Evolutionary conservation across 1,284 basidiomycete genomes (phyloP).

Genomic region (Tilletiopsis washingtonensis): DNA sequence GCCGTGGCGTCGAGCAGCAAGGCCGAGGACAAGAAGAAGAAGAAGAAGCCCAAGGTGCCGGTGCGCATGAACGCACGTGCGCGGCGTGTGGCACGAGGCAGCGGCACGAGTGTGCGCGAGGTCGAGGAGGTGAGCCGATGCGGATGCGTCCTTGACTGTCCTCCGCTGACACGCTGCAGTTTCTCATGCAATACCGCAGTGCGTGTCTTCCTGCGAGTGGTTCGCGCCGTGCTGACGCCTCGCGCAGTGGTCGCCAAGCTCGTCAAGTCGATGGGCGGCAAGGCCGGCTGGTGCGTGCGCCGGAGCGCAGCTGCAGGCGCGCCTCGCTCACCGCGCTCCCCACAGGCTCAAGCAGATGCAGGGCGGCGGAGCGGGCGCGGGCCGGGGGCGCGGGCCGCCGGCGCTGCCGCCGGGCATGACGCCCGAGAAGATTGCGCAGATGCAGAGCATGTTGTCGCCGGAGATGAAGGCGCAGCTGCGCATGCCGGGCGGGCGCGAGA

Average conservation of each 20-base stretch:
- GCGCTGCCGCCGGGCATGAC: conserved; percentile 41
- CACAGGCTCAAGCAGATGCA: conserved; percentile 37
- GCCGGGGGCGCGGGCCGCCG: conserved; percentile 24
- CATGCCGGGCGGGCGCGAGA: conserved; percentile 44
- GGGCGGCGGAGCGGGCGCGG: conserved; percentile 20
- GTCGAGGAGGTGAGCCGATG: conserved; percentile 73
- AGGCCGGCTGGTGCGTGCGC: conserved; percentile 73
- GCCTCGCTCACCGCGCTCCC: no score
- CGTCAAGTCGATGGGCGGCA: conserved; percentile 93
- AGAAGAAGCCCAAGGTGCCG: conserved; percentile 24
- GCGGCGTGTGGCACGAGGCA: conserved; percentile 80
- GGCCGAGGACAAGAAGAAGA: conserved; percentile 18
- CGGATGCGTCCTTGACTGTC: background rate
- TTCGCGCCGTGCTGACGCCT: background rate
- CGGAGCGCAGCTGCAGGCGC: no score
- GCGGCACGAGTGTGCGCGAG: conserved; percentile 91
- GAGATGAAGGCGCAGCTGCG: conserved; percentile 46
- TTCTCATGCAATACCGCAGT: conserved; percentile 84
- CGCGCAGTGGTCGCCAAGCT: conserved; percentile 52
- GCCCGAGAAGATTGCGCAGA: conserved; percentile 40
- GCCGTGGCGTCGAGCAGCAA: conserved; percentile 1
- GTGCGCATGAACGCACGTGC: conserved; percentile 42
- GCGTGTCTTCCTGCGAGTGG: conserved; percentile 57
- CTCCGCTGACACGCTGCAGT: background rate
- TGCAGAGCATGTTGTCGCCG: conserved; percentile 43